Conservation (phyloP, 1,284 basidiomycete species). For the Ganoderma meredithae region DNA sequence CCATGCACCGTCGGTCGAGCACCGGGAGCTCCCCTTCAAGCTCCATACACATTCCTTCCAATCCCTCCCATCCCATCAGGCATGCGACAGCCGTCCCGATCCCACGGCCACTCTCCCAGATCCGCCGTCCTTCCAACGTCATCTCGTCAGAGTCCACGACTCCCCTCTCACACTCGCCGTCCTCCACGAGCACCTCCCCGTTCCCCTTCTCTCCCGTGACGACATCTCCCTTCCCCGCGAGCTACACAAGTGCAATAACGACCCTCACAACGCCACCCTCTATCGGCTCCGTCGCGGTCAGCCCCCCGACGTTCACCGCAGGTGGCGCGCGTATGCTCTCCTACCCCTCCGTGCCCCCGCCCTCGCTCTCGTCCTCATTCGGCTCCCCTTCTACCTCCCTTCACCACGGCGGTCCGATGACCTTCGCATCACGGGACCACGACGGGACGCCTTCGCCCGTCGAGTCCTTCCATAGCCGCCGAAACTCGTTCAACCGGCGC, state of each 20-base stretch:
- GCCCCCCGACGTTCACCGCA: slow-evolving; percentile 44
- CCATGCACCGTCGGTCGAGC: slow-evolving; percentile 63
- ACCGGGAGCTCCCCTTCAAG: slow-evolving; percentile 55
- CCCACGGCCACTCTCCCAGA: slow-evolving; percentile 69
- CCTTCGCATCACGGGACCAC: slow-evolving; percentile 31
- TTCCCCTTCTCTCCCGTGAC: slow-evolving; percentile 61
- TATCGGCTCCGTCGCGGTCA: slow-evolving; percentile 56
- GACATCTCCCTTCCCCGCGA: slow-evolving; percentile 59
- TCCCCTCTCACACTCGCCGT: slow-evolving; percentile 68
- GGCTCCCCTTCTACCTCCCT: slow-evolving; percentile 70
- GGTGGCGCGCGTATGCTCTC: slow-evolving; percentile 50
- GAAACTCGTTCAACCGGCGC: slow-evolving; percentile 51
- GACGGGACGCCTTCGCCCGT: slow-evolving; percentile 56
- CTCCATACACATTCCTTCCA: slow-evolving; percentile 47
- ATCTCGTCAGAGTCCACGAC: slow-evolving; percentile 54
- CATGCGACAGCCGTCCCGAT: slow-evolving; percentile 65
- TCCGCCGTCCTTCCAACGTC: slow-evolving; percentile 56
- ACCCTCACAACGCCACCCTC: slow-evolving; percentile 73
- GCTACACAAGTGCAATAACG: slow-evolving; percentile 63
- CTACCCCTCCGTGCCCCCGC: slow-evolving; percentile 72
- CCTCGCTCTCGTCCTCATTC: slow-evolving; percentile 69
- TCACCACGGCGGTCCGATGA: slow-evolving; percentile 54
- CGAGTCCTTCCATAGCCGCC: slow-evolving; percentile 56
- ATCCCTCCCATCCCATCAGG: slow-evolving; percentile 41
- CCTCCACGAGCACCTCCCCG: slow-evolving; percentile 64